These are phyloP conservation scores for Cercophora samala DNA, from an alignment of 495 filamentous ascomycete species.

Conservation along the genomic window DNA sequence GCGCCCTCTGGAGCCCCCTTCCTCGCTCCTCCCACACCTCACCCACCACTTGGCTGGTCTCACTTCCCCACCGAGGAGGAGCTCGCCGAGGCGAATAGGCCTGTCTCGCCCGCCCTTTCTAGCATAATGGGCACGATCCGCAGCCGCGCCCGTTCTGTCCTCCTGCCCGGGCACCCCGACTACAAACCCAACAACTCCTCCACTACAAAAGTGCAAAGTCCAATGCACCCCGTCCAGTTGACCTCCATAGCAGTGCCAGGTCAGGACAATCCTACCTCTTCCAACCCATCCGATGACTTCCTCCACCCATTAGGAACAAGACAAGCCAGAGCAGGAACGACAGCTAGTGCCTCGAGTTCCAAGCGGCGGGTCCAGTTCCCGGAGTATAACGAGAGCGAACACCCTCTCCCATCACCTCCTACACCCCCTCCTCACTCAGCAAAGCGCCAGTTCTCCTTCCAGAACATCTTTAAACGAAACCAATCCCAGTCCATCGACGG, in stretches of 20 bases:
- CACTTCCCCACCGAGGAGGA: slow-evolving; percentile 70
- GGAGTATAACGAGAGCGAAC: slow-evolving; percentile 21
- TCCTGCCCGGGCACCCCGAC: slow-evolving; percentile 44
- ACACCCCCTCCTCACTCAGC: slow-evolving; percentile 54
- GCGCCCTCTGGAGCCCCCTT: slow-evolving; percentile 25
- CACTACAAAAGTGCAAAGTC: slow-evolving; percentile 39
- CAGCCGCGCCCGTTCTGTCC: slow-evolving; percentile 49
- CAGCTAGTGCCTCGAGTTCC: slow-evolving; percentile 33
- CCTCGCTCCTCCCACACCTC: slow-evolving; percentile 49
- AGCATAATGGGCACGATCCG: slow-evolving; percentile 62
- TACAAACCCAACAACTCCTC: slow-evolving; percentile 28
- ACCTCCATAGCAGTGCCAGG: slow-evolving; percentile 57
- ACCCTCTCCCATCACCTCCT: slow-evolving; percentile 34
- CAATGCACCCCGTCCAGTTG: slow-evolving; percentile 57
- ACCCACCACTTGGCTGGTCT: slow-evolving; percentile 87
- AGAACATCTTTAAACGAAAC: slow-evolving; percentile 64
- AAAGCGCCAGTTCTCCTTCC: slow-evolving; percentile 88
- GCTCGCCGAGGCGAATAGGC: slow-evolving; percentile 49
- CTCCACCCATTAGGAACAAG: slow-evolving; percentile 16
- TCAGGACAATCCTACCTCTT: slow-evolving; percentile 28
- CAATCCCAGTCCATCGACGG: slow-evolving; percentile 38
- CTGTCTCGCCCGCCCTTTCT: slow-evolving; percentile 49
- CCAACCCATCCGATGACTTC: slow-evolving; percentile 21
- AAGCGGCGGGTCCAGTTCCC: slow-evolving; percentile 41
- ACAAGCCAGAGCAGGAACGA: slow-evolving; percentile 38